Evolutionary conservation across 805 yeast genomes (phyloP).

Genomic region (Scheffersomyces ergatensis): DNA sequence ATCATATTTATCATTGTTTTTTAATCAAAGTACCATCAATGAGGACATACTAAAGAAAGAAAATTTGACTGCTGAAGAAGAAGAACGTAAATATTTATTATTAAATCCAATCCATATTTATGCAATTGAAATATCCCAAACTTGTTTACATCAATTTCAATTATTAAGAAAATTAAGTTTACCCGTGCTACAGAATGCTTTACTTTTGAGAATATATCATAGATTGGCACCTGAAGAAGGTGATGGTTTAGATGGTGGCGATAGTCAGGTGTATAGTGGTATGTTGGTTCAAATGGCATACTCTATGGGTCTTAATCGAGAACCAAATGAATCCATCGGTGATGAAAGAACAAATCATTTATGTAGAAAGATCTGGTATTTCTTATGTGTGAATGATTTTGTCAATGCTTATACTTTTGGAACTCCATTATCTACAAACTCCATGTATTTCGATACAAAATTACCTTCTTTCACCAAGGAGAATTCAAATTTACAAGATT

Average conservation of each 20-base stretch:
- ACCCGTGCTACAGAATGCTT: slow-evolving; percentile 27
- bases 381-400: slow-evolving; percentile 29
- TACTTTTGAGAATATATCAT: slow-evolving; percentile 26
- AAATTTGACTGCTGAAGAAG: slow-evolving; percentile 20
- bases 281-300: slow-evolving; percentile 37
- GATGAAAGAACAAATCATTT: slow-evolving; percentile 16
- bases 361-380: slow-evolving; percentile 29
- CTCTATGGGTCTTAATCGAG: slow-evolving; percentile 37
- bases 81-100: slow-evolving; percentile 36
- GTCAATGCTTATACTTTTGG: slow-evolving; percentile 45
- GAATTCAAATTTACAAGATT: slow-evolving; percentile 28
- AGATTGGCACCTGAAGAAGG: slow-evolving; percentile 40
- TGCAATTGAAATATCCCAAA: slow-evolving; percentile 47
- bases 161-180: slow-evolving; percentile 35
- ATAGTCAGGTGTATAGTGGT: slow-evolving; percentile 23
- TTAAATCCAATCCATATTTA: slow-evolving; percentile 47
- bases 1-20: slow-evolving; percentile 38
- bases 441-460: slow-evolving; percentile 45
- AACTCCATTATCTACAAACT: slow-evolving; percentile 35
- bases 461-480: slow-evolving; percentile 34
- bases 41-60: slow-evolving; percentile 22
- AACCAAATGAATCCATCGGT: slow-evolving; percentile 29
- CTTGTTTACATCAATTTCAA: slow-evolving; percentile 56
- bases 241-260: slow-evolving; percentile 40
- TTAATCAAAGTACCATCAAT: slow-evolving; percentile 24